phyloP scores from a whole-genome alignment of 306 rosid species.

The Notholithocarpus densiflorus region DNA sequence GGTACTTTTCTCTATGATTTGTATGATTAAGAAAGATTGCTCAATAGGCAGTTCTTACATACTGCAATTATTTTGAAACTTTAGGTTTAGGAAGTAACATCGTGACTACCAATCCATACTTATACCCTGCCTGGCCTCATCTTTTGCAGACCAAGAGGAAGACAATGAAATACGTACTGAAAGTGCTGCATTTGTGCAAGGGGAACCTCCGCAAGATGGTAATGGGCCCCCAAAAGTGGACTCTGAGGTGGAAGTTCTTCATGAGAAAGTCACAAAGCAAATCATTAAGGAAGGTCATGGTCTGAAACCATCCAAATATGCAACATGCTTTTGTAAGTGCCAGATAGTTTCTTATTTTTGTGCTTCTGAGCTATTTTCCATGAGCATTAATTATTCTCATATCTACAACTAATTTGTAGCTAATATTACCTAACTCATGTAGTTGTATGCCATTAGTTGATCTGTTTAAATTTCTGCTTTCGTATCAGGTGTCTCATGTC shows the following conservation, averaged over 20 bases:
- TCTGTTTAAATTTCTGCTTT: not conserved
- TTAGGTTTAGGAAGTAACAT: not conserved
- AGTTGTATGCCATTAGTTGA: not conserved
- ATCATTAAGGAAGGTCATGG: slow-evolving; percentile 86
- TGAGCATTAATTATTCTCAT: not conserved
- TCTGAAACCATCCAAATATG: slow-evolving; percentile 74
- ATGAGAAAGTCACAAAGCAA: slow-evolving; percentile 81
- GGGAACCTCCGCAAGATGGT: slow-evolving; percentile 49
- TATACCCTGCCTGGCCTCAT: not conserved
- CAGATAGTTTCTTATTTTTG: not conserved
- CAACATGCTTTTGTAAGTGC: slow-evolving; percentile 89
- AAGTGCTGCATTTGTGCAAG: slow-evolving; percentile 57
- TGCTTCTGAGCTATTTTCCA: not conserved
- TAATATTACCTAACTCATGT: not conserved
- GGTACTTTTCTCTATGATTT: not conserved
- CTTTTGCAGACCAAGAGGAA: slow-evolving; percentile 48
- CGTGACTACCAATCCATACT: not conserved
- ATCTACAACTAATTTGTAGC: not conserved
- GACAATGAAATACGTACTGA: slow-evolving; percentile 59
- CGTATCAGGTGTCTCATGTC: not conserved
- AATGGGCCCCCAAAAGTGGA: slow-evolving; percentile 73
- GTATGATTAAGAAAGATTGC: not conserved
- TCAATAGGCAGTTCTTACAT: not conserved
- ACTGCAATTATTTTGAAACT: not conserved
- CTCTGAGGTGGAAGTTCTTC: slow-evolving; percentile 69